Evolutionary conservation across 208 protist species (phyloP).

Genomic region (Acanthamoeba culbertsoni): DNA sequence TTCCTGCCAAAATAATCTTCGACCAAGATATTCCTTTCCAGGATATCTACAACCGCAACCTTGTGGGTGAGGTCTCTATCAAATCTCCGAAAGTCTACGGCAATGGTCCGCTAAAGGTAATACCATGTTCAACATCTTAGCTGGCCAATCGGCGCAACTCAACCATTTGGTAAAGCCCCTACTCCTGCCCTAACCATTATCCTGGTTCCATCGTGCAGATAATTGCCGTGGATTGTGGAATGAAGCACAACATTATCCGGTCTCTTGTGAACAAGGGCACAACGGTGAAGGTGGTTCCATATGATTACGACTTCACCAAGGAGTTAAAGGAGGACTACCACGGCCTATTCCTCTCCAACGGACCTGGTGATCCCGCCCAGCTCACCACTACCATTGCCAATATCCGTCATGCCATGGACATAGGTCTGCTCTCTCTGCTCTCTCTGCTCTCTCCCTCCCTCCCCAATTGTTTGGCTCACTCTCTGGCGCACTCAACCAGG

Average conservation of each 20-base stretch:
- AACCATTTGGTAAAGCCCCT: not conserved
- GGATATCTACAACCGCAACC: constrained; percentile 93
- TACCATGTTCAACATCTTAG: too few species aligned
- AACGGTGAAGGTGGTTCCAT: constrained; percentile 86
- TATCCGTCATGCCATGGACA: not conserved
- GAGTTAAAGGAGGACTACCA: constrained; percentile 92
- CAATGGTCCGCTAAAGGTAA: constrained; percentile 65
- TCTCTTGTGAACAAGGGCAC: constrained; percentile 77
- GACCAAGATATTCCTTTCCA: constrained; percentile 80
- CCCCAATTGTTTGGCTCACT: too few species aligned
- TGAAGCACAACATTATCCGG: constrained; percentile 85
- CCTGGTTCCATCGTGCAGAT: not conserved
- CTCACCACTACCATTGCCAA: not conserved
- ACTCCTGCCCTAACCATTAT: not conserved
- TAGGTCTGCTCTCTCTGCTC: constrained; percentile 68
- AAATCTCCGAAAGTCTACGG: constrained; percentile 80
- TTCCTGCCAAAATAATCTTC: constrained; percentile 77
- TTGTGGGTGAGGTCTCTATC: constrained; percentile 93
- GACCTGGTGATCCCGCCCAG: not conserved
- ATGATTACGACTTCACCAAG: constrained; percentile 93
- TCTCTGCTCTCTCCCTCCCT: too few species aligned
- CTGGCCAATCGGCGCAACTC: too few species aligned
- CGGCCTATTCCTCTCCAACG: constrained; percentile 93
- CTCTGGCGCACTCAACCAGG: constrained; percentile 86
- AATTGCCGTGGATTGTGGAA: constrained; percentile 86